Evolutionary conservation across 768 basidiomycete genomes (phyloP).

Genomic region (Lactifluus hygrophoroides): DNA sequence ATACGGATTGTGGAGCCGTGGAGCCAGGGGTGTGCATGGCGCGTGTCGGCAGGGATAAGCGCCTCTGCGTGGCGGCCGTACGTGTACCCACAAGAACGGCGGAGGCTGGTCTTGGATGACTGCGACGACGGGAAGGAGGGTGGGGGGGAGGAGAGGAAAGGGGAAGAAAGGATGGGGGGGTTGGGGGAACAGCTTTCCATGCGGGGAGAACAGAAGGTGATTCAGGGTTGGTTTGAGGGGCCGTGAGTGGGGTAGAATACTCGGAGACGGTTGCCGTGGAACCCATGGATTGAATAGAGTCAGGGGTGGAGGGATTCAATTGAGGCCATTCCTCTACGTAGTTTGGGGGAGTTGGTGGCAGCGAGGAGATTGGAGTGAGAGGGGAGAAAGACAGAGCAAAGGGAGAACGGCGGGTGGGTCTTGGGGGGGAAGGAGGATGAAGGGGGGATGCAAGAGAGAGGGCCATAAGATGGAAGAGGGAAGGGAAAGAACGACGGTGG

Average conservation of each 20-base stretch:
- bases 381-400: constrained; percentile 1
- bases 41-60: constrained; percentile 12
- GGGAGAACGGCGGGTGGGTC: constrained; percentile 8
- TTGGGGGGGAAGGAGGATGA: constrained; percentile 9
- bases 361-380: constrained; percentile 9
- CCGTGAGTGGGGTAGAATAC: constrained; percentile 8
- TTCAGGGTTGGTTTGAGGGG: not conserved
- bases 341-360: not conserved
- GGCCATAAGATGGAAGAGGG: not conserved
- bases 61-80: not conserved
- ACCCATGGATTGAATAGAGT: not conserved
- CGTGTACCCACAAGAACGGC: not conserved
- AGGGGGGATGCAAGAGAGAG: constrained; percentile 10
- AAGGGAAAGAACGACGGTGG: not conserved
- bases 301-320: constrained; percentile 6
- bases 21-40: not conserved
- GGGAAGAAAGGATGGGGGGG: constrained; percentile 11
- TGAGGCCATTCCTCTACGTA: constrained; percentile 4
- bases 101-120: constrained; percentile 16
- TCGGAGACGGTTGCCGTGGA: constrained; percentile 3
- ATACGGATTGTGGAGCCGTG: constrained; percentile 2
- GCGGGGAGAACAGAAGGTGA: constrained; percentile 11
- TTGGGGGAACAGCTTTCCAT: constrained; percentile 19
- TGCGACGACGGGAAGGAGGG: constrained; percentile 11
- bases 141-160: constrained; percentile 6